Base-by-base conservation (phyloP, 495 filamentous ascomycete genomes). In the Penicillium canariense region DNA sequence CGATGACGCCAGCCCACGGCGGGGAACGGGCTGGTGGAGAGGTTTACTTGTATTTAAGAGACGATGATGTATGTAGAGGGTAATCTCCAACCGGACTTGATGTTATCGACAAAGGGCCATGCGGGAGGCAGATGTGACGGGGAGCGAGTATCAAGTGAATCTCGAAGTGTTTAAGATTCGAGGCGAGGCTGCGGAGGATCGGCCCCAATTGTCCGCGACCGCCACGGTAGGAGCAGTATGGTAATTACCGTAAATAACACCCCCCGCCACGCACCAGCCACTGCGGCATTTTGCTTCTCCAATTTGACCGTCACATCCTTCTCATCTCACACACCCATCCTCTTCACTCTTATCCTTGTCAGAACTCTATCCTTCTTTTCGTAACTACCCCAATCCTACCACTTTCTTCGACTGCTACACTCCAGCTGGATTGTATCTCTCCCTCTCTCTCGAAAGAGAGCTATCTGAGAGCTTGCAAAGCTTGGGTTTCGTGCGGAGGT, bases 371-470 rank as follows among this genome's bases (percentile, higher is more conserved):
- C 55, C 47, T 34, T 59, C 55, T 17, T 49, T 52, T 36, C 31
- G 25, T n/a, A 42, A 20, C 22, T 22, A 12, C n/a, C 14, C 18
- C 52, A 46, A 55, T 57, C 47, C 15, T 10, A 22, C 36, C 44
- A 34, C n/a, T 55, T 28, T 20, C 27, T 42, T 40, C 30, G 4
- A 15, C 38, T 48, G 20, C 31, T 27, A 27, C 23, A 44, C 7
- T 7, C 39, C 20, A 31, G 12, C 18, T 54, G 28, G 56, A 55
- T 56, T 66, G 60, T 54, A 58, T 53, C 49, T 56, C 38, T 47
- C 27, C 25, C 66, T 72, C 65, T 72, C 66, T 73, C 69, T 74
- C 67, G 68, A 72, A 72, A 73, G 68, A 73, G 71, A 73, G 71
- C 68, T 70, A 20, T 39, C 34, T 53, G 46, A 54, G 53, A 56